These are phyloP conservation scores for Grammothele lineata DNA, from an alignment of 768 basidiomycete genomes.

Conservation along the genomic window DNA sequence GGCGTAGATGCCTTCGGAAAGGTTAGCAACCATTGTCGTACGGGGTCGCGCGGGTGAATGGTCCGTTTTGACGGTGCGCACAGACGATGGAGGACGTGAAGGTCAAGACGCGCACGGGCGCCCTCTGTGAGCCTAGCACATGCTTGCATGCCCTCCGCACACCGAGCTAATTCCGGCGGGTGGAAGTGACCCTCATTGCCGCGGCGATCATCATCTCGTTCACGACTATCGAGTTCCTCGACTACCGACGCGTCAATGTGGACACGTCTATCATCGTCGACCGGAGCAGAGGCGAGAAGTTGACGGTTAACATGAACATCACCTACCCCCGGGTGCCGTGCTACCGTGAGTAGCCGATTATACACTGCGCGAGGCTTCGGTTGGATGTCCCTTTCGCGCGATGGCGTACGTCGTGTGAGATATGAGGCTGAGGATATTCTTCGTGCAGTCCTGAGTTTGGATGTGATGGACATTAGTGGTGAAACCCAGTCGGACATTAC, in stretches of 20 bases:
- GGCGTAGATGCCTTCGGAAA: constrained; percentile 99
- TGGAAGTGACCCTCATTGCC: constrained; percentile 84
- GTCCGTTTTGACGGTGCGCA: not conserved
- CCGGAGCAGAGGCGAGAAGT: constrained; percentile 89
- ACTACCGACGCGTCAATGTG: constrained; percentile 82
- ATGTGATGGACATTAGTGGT: constrained; percentile 98
- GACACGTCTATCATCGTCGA: constrained; percentile 95
- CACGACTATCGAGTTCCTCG: constrained; percentile 91
- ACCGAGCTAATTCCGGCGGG: not conserved
- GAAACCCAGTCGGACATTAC: constrained; percentile 89
- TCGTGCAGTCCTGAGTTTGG: constrained; percentile 80
- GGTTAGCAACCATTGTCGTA: constrained; percentile 42
- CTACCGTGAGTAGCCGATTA: constrained; percentile 77
- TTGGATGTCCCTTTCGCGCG: not conserved
- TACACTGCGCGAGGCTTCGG: not conserved
- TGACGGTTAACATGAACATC: constrained; percentile 87
- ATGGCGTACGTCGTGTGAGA: too few relatives aligned
- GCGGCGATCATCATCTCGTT: constrained; percentile 90
- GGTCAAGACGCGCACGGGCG: constrained; percentile 95
- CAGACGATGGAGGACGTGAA: constrained; percentile 99
- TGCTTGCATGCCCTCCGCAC: too few relatives aligned
- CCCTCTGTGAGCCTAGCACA: constrained; percentile 71
- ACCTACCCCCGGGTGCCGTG: constrained; percentile 97
- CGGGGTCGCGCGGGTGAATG: not conserved
- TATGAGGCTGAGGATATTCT: too few relatives aligned